Conservation (phyloP, 768 basidiomycete species). For the Wakefieldia striispora region DNA sequence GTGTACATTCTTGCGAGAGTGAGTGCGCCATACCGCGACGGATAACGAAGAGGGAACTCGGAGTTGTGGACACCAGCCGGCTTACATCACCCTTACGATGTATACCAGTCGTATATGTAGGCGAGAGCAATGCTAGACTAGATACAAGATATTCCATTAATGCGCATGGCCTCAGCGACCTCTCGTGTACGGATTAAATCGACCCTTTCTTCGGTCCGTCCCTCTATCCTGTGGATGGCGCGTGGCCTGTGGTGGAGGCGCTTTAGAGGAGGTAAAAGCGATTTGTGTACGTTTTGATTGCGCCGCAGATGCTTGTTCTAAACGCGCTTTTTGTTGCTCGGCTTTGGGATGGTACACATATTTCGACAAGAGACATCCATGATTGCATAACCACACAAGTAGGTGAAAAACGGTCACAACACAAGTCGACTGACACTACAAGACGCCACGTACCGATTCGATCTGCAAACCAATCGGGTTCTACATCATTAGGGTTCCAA, state of each 20-base stretch:
- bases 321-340: constrained; percentile 57
- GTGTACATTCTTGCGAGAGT: constrained; percentile 81
- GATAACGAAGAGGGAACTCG: background rate
- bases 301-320: constrained; percentile 54
- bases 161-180: constrained; percentile 16
- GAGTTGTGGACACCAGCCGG: background rate
- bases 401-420: constrained; percentile 23
- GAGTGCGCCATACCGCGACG: constrained; percentile 64
- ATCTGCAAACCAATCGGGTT: constrained; percentile 72
- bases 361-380: constrained; percentile 1
- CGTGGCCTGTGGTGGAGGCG: constrained; percentile 6
- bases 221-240: constrained; percentile 17
- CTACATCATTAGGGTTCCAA: constrained; percentile 70
- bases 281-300: constrained; percentile 64
- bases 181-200: constrained; percentile 30
- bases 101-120: constrained; percentile 5
- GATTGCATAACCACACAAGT: constrained; percentile 3
- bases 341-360: constrained; percentile 40
- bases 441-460: constrained; percentile 62
- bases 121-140: constrained; percentile 10
- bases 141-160: constrained; percentile 7
- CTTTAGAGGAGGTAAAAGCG: constrained; percentile 48
- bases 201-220: constrained; percentile 17
- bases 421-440: constrained; percentile 19
- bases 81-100: constrained; percentile 18